phyloP scores from a whole-genome alignment of 495 filamentous ascomycete species.

The Antarctomyces pellizariae region DNA sequence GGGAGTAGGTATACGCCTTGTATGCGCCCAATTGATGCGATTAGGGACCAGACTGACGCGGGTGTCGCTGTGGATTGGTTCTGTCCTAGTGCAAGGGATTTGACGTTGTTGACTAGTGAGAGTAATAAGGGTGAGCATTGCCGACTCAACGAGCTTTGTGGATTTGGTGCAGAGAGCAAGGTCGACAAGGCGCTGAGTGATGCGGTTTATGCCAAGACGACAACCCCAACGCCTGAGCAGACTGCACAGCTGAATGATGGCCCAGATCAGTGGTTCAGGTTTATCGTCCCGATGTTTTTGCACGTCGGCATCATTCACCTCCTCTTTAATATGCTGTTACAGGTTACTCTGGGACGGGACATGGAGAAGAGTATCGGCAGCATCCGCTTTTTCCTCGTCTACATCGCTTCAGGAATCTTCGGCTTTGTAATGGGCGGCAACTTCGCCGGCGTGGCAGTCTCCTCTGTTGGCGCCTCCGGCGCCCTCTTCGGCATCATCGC shows the following conservation, averaged over 20 bases:
- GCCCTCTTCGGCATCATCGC: slow-evolving; percentile 80
- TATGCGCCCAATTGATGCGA: slow-evolving; percentile 58
- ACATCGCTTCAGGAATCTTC: slow-evolving; percentile 80
- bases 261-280: slow-evolving; percentile 91
- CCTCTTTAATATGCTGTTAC: slow-evolving; percentile 78
- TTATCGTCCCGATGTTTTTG: slow-evolving; percentile 87
- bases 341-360: slow-evolving; percentile 65
- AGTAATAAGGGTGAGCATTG: no score
- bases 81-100: slow-evolving; percentile 49
- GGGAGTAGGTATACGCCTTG: slow-evolving; percentile 81
- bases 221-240: slow-evolving; percentile 26
- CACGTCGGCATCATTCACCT: slow-evolving; percentile 89
- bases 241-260: slow-evolving; percentile 19
- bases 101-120: no score
- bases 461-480: slow-evolving; percentile 75
- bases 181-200: slow-evolving; percentile 6
- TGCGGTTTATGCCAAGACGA: slow-evolving; percentile 2
- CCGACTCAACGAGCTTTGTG: slow-evolving; percentile 55
- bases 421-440: slow-evolving; percentile 92
- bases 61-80: slow-evolving; percentile 29
- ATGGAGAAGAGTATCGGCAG: slow-evolving; percentile 78
- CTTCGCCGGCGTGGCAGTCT: slow-evolving; percentile 54
- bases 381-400: slow-evolving; percentile 68
- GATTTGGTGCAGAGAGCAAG: slow-evolving; percentile 53
- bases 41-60: slow-evolving; percentile 30